Evolutionary conservation across 495 filamentous ascomycete species (phyloP), one percentile per base, ranked within the genome.

Genomic region (Amorphotheca resinae): DNA sequence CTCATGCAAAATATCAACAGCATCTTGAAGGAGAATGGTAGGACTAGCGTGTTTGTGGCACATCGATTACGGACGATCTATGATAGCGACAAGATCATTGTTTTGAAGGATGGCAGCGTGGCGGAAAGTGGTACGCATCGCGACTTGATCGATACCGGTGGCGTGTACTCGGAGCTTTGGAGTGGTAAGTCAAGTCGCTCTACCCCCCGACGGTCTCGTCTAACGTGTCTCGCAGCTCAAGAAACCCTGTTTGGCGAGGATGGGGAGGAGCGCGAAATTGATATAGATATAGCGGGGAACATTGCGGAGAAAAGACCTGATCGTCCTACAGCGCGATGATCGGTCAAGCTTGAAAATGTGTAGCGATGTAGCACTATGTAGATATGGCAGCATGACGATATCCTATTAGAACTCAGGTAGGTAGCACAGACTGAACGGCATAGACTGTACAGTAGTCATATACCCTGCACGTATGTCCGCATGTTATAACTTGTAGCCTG

Each of bases 31-130:
- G 88, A 95, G 51, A 93, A 93, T 66, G 64, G 69, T 21, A 72
- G 87, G 38, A 98, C 91, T 4, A 94, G 85, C 50, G 79, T 98
- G 2, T 96, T 96, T 51, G 80, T 98, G 7, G 91, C 91, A 21
- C 91, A 98, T 56, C 69, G 91, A 28, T 62, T 98, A 48, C 71
- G 93, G 25, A 96, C 91, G 1, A 93, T 98, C 52, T 94, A 79
- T 51, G 91, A 98, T 56, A 87, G 85, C 41, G 91, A 95, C 61
- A 68, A 79, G 63, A 98, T 98, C 53, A 86, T 98, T 49, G 93
- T 96, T 22, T 56, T 98, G 47, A 80, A 78, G 56, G 78, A 84
- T 48, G 91, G 91, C 0, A 62, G 68, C 9, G 86, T 95, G 31
- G 84, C 78, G 20, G 91, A 98, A 62, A 73, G 68, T 56, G 91